phyloP scores from a whole-genome alignment of 371 early-diverging fungal species.

The Coemansia sp. region DNA sequence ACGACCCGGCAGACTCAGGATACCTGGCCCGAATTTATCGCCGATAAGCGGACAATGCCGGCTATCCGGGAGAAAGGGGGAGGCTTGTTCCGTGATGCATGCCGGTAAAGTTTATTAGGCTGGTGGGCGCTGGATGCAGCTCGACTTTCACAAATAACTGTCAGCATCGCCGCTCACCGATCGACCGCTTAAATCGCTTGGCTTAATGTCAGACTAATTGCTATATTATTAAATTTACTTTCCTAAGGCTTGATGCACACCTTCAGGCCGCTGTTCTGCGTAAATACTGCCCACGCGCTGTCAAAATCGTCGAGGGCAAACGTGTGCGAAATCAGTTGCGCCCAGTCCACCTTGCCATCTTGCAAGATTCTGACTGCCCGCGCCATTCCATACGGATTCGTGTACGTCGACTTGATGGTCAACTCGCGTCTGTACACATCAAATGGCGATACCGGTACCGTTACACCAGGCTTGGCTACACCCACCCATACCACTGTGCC shows the following conservation, averaged over 20 bases:
- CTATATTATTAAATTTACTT: background rate
- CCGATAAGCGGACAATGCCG: no score
- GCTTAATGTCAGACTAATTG: background rate
- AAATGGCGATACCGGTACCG: constrained; percentile 55
- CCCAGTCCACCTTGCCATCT: constrained; percentile 53
- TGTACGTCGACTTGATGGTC: constrained; percentile 60
- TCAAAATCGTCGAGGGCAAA: constrained; percentile 56
- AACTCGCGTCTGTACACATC: constrained; percentile 59
- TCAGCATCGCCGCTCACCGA: background rate
- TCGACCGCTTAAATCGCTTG: background rate
- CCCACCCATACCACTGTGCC: constrained; percentile 61
- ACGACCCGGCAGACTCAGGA: no score
- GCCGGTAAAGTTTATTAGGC: no score
- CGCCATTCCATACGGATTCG: constrained; percentile 60
- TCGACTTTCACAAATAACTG: no score
- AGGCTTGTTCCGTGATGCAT: no score
- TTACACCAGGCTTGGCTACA: constrained; percentile 56
- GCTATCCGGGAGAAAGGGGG: no score
- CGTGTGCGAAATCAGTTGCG: constrained; percentile 53
- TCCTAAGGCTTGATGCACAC: constrained; percentile 53
- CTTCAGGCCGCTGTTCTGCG: constrained; percentile 54
- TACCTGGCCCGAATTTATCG: no score
- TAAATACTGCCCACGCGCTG: constrained; percentile 57
- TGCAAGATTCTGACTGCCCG: constrained; percentile 58
- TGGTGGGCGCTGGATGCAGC: no score